Evolutionary conservation across 2,329 filamentous ascomycete species (phyloP), one percentile per base, ranked within the genome.

Genomic region (Aureobasidium sp.): DNA sequence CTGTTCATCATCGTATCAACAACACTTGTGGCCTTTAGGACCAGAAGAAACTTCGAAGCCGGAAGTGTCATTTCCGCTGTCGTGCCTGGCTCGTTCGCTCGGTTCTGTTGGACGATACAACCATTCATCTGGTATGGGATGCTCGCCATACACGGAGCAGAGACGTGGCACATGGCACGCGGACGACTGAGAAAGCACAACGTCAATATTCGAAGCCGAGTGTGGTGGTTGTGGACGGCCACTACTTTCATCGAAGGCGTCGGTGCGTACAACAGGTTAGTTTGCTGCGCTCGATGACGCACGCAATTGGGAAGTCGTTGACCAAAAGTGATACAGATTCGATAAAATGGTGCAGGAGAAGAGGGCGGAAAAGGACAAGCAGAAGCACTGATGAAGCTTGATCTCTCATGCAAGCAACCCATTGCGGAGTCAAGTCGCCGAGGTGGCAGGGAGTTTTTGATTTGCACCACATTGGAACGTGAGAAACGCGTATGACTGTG

Each of bases 131-230:
- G 87, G 58, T 66, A 75, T 21, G 76, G 82, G 0, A 81, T 92
- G 60, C 3, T 90, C 1, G 76, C 68, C 0, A 80, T 90, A 13
- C 93, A 96, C 73, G 23, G 78, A 0, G 61, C 72, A 3, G 93
- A 96, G 76, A 74, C 79, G n/a, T 73, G 74, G 46, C 60, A 73
- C 25, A 75, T 85, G 71, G 73, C 73, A 7, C 64, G 70, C 13
- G 73, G 67, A 57, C 76, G 77, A 64, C 68, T 85, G 69, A 70
- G 69, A 59, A 79, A 71, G 63, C 77, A 84, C 71, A 77, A 77
- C n/a, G 76, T 85, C 53, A 76, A 75, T 27, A 63, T 75, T 40
- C 70, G 77, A 23, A 78, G 78, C 51, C 63, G 65, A 6, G 57
- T 80, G 17, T 86, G 79, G 77, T 81, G 78, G 75, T 66, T 68